Percentiles rank a stretch among this genome's conserved stretches.
Conservation (phyloP, 2,329 filamentous ascomycete genomes). For the Monosporascus cannonballus region DNA sequence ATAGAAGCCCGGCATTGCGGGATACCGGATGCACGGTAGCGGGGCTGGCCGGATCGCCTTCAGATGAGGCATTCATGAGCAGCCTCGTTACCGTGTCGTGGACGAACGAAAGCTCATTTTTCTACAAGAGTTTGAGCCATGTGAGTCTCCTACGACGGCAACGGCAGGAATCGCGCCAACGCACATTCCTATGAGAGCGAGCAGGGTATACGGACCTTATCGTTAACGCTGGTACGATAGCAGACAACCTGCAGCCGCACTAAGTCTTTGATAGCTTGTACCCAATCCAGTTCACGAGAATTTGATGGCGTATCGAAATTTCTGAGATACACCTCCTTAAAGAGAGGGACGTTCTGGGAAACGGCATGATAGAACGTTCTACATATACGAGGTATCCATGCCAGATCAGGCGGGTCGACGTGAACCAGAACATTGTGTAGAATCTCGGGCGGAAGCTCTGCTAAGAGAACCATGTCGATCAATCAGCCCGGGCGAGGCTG, state of each 20-base stretch:
- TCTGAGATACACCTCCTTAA: constrained; percentile 55
- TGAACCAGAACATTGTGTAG: constrained; percentile 54
- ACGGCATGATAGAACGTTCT: constrained; percentile 47
- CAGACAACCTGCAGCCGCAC: constrained; percentile 40
- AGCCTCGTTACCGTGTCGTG: constrained; percentile 38
- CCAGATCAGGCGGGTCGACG: constrained; percentile 51
- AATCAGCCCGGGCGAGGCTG: not conserved
- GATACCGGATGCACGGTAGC: constrained; percentile 36
- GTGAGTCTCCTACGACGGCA: no score
- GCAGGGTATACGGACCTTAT: constrained; percentile 31
- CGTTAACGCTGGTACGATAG: constrained; percentile 19
- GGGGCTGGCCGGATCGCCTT: constrained; percentile 23
- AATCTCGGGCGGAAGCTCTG: constrained; percentile 54
- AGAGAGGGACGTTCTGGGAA: constrained; percentile 51
- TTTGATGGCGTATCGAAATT: constrained; percentile 39
- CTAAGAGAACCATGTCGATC: constrained; percentile 26
- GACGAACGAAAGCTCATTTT: constrained; percentile 42
- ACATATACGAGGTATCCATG: constrained; percentile 45
- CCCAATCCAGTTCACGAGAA: constrained; percentile 34
- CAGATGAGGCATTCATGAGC: constrained; percentile 36
- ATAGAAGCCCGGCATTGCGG: constrained; percentile 39
- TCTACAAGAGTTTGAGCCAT: constrained; percentile 19
- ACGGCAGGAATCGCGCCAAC: no score
- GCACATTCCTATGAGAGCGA: not conserved
- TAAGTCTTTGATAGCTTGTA: constrained; percentile 36